Conservation (phyloP, 371 early-diverging fungal genomes). For the Apophysomyces variabilis region DNA sequence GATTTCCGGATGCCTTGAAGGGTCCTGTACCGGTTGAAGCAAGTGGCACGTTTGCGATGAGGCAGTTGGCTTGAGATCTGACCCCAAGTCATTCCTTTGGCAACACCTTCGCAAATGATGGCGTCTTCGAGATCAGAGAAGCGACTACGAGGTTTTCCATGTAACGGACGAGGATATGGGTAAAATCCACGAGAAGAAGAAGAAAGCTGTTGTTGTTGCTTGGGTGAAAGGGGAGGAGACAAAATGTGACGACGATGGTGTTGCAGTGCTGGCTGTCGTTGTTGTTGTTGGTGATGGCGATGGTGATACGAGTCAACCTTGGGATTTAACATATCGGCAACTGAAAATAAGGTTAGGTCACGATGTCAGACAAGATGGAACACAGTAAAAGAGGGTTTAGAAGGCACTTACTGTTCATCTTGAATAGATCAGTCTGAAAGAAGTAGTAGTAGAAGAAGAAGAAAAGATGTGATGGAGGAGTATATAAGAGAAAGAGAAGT, state of each 20-base stretch:
- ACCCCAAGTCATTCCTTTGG: constrained; percentile 51
- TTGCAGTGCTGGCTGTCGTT: neutral
- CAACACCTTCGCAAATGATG: constrained; percentile 50
- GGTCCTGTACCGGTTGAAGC: constrained; percentile 53
- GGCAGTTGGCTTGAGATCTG: constrained; percentile 48
- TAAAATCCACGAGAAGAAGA: neutral
- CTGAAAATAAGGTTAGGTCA: constrained; percentile 13
- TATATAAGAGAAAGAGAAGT: neutral
- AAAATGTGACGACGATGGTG: constrained; percentile 1
- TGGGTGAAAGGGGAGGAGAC: constrained; percentile 16
- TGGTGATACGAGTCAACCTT: constrained; percentile 9
- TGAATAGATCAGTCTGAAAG: neutral
- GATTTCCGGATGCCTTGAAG: constrained; percentile 53
- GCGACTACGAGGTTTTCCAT: constrained; percentile 48
- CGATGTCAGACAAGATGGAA: neutral
- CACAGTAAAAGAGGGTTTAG: neutral
- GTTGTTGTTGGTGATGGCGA: neutral
- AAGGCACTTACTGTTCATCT: constrained; percentile 2
- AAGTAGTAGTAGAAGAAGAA: neutral
- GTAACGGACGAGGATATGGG: constrained; percentile 9
- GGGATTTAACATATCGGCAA: constrained; percentile 17
- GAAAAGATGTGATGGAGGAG: neutral
- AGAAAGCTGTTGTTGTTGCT: neutral
- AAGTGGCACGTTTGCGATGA: constrained; percentile 54
- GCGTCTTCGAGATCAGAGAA: constrained; percentile 51